Conservation (phyloP, 2,329 filamentous ascomycete genomes). For the Monosporascus sp. region DNA sequence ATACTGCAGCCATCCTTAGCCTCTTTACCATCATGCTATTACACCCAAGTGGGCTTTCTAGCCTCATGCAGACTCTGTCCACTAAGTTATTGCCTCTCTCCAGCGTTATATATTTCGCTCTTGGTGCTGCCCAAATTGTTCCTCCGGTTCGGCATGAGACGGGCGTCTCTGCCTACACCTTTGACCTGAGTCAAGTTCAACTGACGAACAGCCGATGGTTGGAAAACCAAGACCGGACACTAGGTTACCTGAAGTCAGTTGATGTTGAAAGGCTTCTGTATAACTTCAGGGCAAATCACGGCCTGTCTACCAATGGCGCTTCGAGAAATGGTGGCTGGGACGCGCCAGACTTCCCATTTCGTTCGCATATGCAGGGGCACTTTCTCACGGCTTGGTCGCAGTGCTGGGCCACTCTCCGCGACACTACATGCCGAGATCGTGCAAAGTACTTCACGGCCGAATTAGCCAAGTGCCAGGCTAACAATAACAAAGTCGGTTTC, state of each 20-base stretch:
- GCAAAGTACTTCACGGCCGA: conserved; percentile 41
- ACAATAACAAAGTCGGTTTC: conserved; percentile 41
- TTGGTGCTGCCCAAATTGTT: conserved; percentile 16
- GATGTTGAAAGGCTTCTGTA: conserved; percentile 43
- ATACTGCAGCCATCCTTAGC: too few species aligned
- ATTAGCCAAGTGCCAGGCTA: conserved; percentile 45
- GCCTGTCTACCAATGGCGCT: conserved; percentile 41
- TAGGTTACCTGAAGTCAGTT: conserved; percentile 40
- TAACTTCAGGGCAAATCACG: conserved; percentile 42
- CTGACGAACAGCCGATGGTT: conserved; percentile 34
- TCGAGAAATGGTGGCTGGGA: conserved; percentile 47
- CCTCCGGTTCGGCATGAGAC: conserved; percentile 22
- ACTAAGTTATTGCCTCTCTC: neutral
- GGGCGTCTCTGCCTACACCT: conserved; percentile 30
- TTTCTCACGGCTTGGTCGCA: conserved; percentile 45
- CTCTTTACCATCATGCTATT: neutral
- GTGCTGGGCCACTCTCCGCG: conserved; percentile 38
- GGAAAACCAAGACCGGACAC: conserved; percentile 42
- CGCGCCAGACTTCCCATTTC: conserved; percentile 48
- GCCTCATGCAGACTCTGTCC: neutral
- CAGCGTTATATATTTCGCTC: neutral
- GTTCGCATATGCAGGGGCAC: conserved; percentile 46
- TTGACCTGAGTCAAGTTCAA: conserved; percentile 35
- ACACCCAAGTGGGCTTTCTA: neutral
- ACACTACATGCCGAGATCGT: conserved; percentile 38